Conservation (phyloP, 2,329 filamentous ascomycete genomes). For the Coniochaeta prunicola region DNA sequence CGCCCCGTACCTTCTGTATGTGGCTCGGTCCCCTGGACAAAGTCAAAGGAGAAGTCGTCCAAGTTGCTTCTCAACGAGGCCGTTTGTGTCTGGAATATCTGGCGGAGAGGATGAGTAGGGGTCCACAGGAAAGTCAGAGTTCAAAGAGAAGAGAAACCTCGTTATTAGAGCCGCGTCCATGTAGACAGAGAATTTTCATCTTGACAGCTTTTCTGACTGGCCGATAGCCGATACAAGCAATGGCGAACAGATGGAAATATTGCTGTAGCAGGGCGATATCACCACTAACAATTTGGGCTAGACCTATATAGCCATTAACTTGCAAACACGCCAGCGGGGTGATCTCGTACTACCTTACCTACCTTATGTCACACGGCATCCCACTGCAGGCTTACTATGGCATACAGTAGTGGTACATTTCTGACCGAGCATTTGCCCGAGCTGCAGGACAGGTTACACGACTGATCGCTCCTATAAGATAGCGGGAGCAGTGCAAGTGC, state of each 20-base stretch:
- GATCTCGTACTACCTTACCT: neutral
- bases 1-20: neutral
- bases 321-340: neutral
- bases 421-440: neutral
- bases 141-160: neutral
- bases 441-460: neutral
- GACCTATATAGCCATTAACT: neutral
- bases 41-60: neutral
- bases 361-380: neutral
- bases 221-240: too few relatives aligned
- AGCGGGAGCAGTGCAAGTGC: neutral
- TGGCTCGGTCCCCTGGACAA: neutral
- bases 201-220: neutral
- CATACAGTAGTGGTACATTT: neutral
- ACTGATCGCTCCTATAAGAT: neutral
- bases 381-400: constrained; percentile 1
- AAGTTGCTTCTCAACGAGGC: neutral
- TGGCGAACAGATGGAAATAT: neutral
- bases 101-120: neutral
- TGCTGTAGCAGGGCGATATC: neutral
- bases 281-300: neutral
- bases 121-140: neutral
- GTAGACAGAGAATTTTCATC: neutral
- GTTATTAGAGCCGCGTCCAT: neutral
- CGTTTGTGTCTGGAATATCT: neutral